Conservation (phyloP, 139 green algal species). For the Ettlia oleoabundans region DNA sequence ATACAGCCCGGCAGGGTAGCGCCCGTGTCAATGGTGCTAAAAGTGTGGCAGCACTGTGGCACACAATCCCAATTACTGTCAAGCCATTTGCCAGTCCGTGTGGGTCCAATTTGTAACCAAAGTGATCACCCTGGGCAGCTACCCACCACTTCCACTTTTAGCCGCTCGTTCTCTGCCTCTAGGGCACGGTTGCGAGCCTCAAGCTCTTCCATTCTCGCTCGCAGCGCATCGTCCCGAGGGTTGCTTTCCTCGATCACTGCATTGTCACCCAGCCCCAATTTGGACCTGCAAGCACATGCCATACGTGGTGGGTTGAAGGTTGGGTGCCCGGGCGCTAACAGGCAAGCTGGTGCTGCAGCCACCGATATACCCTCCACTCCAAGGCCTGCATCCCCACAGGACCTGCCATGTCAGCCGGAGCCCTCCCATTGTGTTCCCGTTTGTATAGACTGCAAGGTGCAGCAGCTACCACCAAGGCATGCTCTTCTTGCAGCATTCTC, state of each 20-base stretch:
- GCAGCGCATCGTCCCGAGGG: constrained; percentile 28
- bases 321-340: neutral
- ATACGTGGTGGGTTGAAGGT: neutral
- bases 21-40: too few species aligned
- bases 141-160: constrained; percentile 73
- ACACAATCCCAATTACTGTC: too few species aligned
- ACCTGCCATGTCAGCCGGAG: too few species aligned
- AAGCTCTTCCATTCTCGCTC: constrained; percentile 59
- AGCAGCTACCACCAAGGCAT: too few species aligned
- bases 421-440: too few species aligned
- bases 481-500: constrained; percentile 9
- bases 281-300: neutral
- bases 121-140: too few species aligned
- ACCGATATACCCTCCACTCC: too few species aligned
- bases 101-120: neutral
- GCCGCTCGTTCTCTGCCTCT: constrained; percentile 63
- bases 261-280: neutral
- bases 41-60: too few species aligned
- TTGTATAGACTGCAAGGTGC: too few species aligned
- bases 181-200: constrained; percentile 56
- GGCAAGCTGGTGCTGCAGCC: neutral
- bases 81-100: neutral
- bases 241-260: neutral
- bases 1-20: neutral
- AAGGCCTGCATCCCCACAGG: too few species aligned